A percentile compares a stretch with the other conserved stretches of the same genome.
These are phyloP conservation scores for Ophiocordyceps polyrhachis-furcata DNA, from an alignment of 2,329 filamentous ascomycete species.

Conservation along the genomic window DNA sequence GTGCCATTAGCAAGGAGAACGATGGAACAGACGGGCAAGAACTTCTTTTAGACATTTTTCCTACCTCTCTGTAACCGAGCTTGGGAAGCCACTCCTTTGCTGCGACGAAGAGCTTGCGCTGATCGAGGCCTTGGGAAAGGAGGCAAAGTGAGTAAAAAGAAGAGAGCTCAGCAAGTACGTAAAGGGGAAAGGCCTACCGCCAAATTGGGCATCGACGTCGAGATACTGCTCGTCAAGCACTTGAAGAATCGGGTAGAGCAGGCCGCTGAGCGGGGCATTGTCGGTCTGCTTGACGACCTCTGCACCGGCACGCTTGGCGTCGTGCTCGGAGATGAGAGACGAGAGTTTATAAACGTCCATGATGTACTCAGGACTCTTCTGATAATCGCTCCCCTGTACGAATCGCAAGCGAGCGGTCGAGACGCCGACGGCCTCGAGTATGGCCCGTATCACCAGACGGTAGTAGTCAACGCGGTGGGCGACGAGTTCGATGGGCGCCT, in stretches of 20 bases:
- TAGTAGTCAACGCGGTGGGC: slow-evolving; percentile 73
- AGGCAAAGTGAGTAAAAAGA: background rate
- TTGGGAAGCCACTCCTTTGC: slow-evolving; percentile 73
- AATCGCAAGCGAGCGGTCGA: slow-evolving; percentile 64
- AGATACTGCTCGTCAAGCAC: slow-evolving; percentile 82
- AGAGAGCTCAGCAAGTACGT: background rate
- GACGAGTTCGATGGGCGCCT: slow-evolving; percentile 77
- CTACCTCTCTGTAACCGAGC: slow-evolving; percentile 58
- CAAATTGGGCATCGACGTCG: slow-evolving; percentile 74
- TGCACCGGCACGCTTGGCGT: slow-evolving; percentile 77
- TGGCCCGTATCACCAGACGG: slow-evolving; percentile 50
- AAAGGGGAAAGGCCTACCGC: slow-evolving; percentile 26
- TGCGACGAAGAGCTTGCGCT: slow-evolving; percentile 74
- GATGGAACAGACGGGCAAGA: background rate
- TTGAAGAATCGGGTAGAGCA: slow-evolving; percentile 42
- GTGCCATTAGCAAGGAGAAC: background rate
- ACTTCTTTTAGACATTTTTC: background rate
- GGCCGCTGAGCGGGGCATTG: slow-evolving; percentile 45
- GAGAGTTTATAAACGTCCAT: slow-evolving; percentile 77
- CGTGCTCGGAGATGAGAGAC: slow-evolving; percentile 52
- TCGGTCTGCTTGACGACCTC: slow-evolving; percentile 87
- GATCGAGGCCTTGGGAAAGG: slow-evolving; percentile 36
- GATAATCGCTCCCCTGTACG: slow-evolving; percentile 70
- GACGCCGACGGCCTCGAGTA: slow-evolving; percentile 63
- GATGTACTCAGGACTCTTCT: slow-evolving; percentile 52